Percentiles rank a stretch among this genome's conserved stretches.
phyloP scores from a whole-genome alignment of 192 early-diverging fungal species.

The Lobosporangium transversale region DNA sequence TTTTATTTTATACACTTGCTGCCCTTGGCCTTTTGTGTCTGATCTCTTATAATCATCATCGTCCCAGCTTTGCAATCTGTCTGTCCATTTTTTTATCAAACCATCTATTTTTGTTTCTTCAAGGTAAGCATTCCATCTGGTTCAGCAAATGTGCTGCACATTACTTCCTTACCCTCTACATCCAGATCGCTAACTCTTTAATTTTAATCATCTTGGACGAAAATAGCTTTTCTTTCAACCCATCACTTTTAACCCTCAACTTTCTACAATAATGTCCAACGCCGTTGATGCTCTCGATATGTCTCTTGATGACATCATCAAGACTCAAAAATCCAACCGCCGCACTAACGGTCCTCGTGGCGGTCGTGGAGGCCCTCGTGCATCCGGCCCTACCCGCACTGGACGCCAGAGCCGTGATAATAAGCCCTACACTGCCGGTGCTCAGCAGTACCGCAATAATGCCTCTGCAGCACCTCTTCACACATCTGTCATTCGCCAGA shows the following conservation, averaged over 20 bases:
- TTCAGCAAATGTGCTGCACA: too few relatives aligned
- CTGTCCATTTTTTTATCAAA: too few relatives aligned
- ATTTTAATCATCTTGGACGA: too few relatives aligned
- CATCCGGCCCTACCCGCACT: slow-evolving; percentile 51
- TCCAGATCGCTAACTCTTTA: too few relatives aligned
- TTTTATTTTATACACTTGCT: too few relatives aligned
- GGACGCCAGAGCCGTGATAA: slow-evolving; percentile 40
- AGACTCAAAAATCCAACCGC: slow-evolving; percentile 38
- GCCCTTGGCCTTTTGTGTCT: too few relatives aligned
- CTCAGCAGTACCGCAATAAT: slow-evolving; percentile 33
- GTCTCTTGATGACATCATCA: slow-evolving; percentile 61
- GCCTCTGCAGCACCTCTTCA: slow-evolving; percentile 25
- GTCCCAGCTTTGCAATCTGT: too few relatives aligned
- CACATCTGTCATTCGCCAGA: slow-evolving; percentile 44
- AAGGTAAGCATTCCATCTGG: too few relatives aligned
- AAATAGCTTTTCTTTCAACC: too few relatives aligned
- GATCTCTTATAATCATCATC: too few relatives aligned
- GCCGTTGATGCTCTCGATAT: slow-evolving; percentile 54
- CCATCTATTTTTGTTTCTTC: too few relatives aligned
- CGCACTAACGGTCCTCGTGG: slow-evolving; percentile 24
- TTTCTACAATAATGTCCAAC: slow-evolving; percentile 33
- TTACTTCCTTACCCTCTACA: too few relatives aligned
- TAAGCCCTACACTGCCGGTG: slow-evolving; percentile 38
- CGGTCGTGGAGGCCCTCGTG: slow-evolving; percentile 20
- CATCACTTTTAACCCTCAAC: background rate